These are phyloP conservation scores for Blastomyces emzantsi DNA, from an alignment of 2,329 filamentous ascomycete species.

Conservation along the genomic window DNA sequence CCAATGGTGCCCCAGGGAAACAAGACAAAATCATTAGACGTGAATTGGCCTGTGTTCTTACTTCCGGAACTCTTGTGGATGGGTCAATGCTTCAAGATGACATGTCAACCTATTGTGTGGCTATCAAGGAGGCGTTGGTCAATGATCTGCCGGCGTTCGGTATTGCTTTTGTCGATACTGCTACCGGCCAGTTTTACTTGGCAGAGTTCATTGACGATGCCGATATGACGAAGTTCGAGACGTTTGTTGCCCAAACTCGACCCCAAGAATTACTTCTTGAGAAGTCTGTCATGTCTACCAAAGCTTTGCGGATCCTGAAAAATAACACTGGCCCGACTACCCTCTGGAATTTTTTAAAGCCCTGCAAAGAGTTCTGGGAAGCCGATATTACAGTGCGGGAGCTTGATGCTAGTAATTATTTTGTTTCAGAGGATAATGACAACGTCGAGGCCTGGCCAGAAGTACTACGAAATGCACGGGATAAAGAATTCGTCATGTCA, in stretches of 20 bases:
- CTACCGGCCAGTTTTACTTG: constrained; percentile 91
- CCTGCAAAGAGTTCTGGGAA: constrained; percentile 82
- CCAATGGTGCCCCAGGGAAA: constrained; percentile 53
- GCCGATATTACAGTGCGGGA: constrained; percentile 74
- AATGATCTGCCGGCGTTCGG: constrained; percentile 76
- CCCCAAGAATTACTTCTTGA: constrained; percentile 85
- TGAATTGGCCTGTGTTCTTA: constrained; percentile 84
- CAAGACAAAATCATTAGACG: constrained; percentile 88
- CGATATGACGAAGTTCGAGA: constrained; percentile 95
- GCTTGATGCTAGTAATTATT: constrained; percentile 71
- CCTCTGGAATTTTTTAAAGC: constrained; percentile 89
- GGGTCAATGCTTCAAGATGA: constrained; percentile 96
- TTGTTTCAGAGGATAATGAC: constrained; percentile 50
- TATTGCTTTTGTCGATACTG: constrained; percentile 87
- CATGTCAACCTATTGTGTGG: constrained; percentile 92
- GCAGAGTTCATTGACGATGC: constrained; percentile 85
- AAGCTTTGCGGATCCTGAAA: constrained; percentile 84
- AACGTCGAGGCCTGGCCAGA: constrained; percentile 66
- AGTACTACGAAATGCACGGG: constrained; percentile 58
- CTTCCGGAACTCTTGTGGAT: constrained; percentile 85
- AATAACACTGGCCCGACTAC: constrained; percentile 90
- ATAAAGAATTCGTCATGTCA: constrained; percentile 80
- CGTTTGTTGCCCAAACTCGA: constrained; percentile 82
- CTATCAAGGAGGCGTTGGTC: constrained; percentile 72
- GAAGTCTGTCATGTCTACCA: constrained; percentile 77